phyloP scores from a whole-genome alignment of 495 filamentous ascomycete genomes.

The Hypoxylon trugodes region DNA sequence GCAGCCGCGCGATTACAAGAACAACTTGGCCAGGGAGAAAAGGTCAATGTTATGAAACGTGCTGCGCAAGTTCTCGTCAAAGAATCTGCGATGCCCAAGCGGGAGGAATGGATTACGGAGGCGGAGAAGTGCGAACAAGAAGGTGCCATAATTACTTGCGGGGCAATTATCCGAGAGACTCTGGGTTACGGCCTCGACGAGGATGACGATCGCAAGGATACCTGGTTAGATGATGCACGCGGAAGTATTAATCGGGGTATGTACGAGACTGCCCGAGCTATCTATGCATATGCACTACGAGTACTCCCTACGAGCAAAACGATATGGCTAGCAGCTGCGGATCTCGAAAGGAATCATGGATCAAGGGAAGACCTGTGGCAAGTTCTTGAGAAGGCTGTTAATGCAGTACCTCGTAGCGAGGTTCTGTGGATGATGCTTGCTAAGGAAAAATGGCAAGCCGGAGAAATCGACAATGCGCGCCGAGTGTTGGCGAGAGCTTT shows the following conservation, averaged over 20 bases:
- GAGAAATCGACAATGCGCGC: slow-evolving; percentile 84
- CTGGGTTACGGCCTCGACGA: slow-evolving; percentile 94
- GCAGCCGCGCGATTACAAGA: slow-evolving; percentile 92
- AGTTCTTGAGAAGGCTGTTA: slow-evolving; percentile 90
- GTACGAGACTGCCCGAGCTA: slow-evolving; percentile 90
- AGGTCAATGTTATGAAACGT: slow-evolving; percentile 91
- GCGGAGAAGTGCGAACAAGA: slow-evolving; percentile 96
- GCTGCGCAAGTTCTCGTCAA: slow-evolving; percentile 88
- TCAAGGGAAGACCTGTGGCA: slow-evolving; percentile 82
- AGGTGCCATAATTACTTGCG: slow-evolving; percentile 84
- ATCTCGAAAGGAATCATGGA: slow-evolving; percentile 90
- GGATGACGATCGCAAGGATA: slow-evolving; percentile 94
- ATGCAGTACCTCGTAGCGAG: slow-evolving; percentile 88
- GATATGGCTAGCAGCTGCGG: slow-evolving; percentile 87
- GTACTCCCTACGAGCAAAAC: slow-evolving; percentile 85
- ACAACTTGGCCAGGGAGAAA: slow-evolving; percentile 75
- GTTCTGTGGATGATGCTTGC: slow-evolving; percentile 96
- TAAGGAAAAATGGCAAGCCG: slow-evolving; percentile 89
- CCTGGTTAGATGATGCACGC: slow-evolving; percentile 93
- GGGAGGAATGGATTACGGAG: slow-evolving; percentile 96
- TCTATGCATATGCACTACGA: slow-evolving; percentile 88
- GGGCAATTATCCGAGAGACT: slow-evolving; percentile 88
- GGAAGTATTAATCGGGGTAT: slow-evolving; percentile 76
- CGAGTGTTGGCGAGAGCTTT: slow-evolving; percentile 85
- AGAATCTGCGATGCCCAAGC: slow-evolving; percentile 93